Evolutionary conservation across 2,329 filamentous ascomycete species (phyloP).

Genomic region (Penicillium digitatum): DNA sequence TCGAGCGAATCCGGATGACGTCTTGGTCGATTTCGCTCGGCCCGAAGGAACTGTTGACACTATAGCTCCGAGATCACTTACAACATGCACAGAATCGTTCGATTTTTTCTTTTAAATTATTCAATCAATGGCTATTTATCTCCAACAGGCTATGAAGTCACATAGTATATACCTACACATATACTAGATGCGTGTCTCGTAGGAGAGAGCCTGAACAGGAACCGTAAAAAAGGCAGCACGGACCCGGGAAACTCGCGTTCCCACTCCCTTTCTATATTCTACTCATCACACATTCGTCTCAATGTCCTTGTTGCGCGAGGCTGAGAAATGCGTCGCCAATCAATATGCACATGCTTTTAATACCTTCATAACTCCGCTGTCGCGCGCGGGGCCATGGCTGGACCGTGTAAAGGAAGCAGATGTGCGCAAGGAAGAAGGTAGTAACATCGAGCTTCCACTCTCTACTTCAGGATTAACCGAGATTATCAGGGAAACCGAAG

Average conservation of each 20-base stretch:
- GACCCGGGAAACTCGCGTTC: conserved; percentile 14
- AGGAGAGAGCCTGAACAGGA: no score
- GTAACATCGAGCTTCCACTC: background rate
- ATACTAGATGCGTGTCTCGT: no score
- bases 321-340: conserved; percentile 43
- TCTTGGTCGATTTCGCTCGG: conserved; percentile 15
- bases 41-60: conserved; percentile 13
- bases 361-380: conserved; percentile 41
- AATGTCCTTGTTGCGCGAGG: conserved; percentile 46
- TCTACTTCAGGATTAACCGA: conserved; percentile 1
- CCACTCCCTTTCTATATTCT: background rate
- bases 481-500: conserved; percentile 29
- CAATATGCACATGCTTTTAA: conserved; percentile 38
- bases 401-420: conserved; percentile 39
- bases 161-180: background rate
- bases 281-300: conserved; percentile 19
- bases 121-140: background rate
- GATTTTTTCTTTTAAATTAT: background rate
- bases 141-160: background rate
- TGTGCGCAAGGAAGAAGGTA: conserved; percentile 35
- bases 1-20: conserved; percentile 13
- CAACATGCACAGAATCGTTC: background rate
- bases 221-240: conserved; percentile 11
- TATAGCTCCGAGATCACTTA: background rate
- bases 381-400: conserved; percentile 33